Conservation (phyloP, 192 early-diverging fungal species). For the Diversispora eburnea region DNA sequence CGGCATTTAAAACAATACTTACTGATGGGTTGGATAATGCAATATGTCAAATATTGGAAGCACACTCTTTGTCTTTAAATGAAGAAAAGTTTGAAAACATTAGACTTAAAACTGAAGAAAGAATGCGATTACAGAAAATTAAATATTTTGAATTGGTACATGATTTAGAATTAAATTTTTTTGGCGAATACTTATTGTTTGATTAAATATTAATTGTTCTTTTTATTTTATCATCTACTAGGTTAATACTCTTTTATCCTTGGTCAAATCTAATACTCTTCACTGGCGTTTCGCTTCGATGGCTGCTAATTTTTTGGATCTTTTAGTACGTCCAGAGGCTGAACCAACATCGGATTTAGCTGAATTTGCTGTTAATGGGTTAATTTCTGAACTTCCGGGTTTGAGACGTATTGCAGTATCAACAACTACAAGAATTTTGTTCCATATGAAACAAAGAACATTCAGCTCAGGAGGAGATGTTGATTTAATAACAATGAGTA, state of each 20-base stretch:
- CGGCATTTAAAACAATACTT: slow-evolving; percentile 44
- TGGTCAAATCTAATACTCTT: slow-evolving; percentile 56
- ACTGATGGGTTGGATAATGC: slow-evolving; percentile 31
- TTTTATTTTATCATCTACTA: background rate
- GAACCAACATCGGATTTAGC: slow-evolving; percentile 55
- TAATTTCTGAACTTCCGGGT: slow-evolving; percentile 69
- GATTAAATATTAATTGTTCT: background rate
- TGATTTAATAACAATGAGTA: slow-evolving; percentile 41
- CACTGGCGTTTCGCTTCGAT: slow-evolving; percentile 85
- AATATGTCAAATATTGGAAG: slow-evolving; percentile 22
- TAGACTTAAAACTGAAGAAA: slow-evolving; percentile 1
- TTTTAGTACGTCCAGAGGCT: slow-evolving; percentile 59
- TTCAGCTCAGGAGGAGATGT: slow-evolving; percentile 42
- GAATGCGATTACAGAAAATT: slow-evolving; percentile 18
- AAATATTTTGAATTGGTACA: slow-evolving; percentile 26
- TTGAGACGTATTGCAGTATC: slow-evolving; percentile 66
- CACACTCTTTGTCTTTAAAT: background rate
- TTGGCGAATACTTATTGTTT: too few relatives aligned
- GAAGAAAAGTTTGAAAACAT: background rate
- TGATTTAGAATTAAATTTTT: background rate
- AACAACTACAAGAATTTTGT: slow-evolving; percentile 57
- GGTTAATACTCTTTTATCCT: slow-evolving; percentile 51
- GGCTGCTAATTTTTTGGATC: slow-evolving; percentile 76
- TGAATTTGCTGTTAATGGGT: slow-evolving; percentile 52
- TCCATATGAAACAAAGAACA: slow-evolving; percentile 69